A percentile compares a stretch with the other conserved stretches of the same genome.
These are phyloP conservation scores for Schizonepeta tenuifolia DNA, from an alignment of 257 asterid genomes.

Conservation along the genomic window DNA sequence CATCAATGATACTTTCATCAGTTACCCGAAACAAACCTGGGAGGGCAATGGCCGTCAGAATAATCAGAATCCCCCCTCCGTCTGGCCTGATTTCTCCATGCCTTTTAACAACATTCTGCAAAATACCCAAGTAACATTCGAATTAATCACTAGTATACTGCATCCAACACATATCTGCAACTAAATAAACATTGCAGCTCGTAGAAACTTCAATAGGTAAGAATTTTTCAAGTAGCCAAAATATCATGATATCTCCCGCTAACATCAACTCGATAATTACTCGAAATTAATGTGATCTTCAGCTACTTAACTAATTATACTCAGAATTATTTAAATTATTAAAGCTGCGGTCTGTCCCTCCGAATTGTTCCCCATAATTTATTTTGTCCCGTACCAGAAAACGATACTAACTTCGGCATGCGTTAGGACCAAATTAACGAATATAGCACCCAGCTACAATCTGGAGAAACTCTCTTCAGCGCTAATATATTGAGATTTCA, in stretches of 20 bases:
- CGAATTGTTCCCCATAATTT: background rate
- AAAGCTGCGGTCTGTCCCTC: too few relatives aligned
- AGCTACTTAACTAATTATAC: background rate
- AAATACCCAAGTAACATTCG: background rate
- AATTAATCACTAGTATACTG: background rate
- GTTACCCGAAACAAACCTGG: slow-evolving; percentile 52
- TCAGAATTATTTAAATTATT: background rate
- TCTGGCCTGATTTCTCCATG: slow-evolving; percentile 55
- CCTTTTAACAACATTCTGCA: slow-evolving; percentile 63
- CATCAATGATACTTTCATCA: background rate
- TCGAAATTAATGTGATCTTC: background rate
- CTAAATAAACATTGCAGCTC: background rate
- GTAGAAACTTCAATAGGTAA: background rate
- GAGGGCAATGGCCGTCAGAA: slow-evolving; percentile 62
- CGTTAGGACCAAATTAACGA: background rate
- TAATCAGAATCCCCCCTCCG: slow-evolving; percentile 52
- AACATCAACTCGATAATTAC: background rate
- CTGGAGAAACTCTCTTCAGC: background rate
- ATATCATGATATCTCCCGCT: background rate
- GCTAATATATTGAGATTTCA: background rate
- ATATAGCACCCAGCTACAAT: background rate
- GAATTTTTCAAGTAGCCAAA: background rate
- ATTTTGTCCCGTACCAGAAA: background rate
- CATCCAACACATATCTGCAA: background rate
- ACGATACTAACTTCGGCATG: background rate